Conservation (phyloP, 2,329 filamentous ascomycete species). For the Tolypocladium endophyticum region DNA sequence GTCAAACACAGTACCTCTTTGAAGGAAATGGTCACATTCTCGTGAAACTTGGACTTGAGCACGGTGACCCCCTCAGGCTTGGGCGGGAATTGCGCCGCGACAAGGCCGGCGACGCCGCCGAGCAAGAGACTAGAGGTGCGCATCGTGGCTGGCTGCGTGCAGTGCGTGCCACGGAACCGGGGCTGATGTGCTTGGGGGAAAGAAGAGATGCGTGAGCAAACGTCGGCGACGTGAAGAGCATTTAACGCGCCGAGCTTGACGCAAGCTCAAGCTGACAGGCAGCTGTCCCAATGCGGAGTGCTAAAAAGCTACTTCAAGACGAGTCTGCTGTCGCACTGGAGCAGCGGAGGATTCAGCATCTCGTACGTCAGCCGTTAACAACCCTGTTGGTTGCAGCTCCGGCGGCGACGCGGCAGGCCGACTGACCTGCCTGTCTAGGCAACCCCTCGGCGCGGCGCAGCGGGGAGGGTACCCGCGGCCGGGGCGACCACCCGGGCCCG, state of each 20-base stretch:
- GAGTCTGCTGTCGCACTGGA: neutral
- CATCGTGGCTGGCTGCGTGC: neutral
- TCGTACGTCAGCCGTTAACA: neutral
- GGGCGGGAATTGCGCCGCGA: conserved; percentile 19
- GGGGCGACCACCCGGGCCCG: neutral
- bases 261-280: neutral
- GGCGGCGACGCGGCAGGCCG: neutral
- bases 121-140: conserved; percentile 6
- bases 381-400: neutral
- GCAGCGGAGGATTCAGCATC: neutral
- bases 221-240: neutral
- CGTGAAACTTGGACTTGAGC: conserved; percentile 47
- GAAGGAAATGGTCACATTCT: conserved; percentile 51
- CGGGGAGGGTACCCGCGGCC: neutral
- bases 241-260: neutral
- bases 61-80: conserved; percentile 27
- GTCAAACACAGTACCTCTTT: conserved; percentile 30
- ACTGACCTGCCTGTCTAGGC: neutral
- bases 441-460: neutral
- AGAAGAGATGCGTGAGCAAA: neutral
- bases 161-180: neutral
- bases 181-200: neutral
- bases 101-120: conserved; percentile 10
- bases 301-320: neutral
- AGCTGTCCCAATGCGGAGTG: neutral